These are phyloP conservation scores for Hypomontagnella monticulosa DNA, from an alignment of 495 filamentous ascomycete species.

Conservation along the genomic window DNA sequence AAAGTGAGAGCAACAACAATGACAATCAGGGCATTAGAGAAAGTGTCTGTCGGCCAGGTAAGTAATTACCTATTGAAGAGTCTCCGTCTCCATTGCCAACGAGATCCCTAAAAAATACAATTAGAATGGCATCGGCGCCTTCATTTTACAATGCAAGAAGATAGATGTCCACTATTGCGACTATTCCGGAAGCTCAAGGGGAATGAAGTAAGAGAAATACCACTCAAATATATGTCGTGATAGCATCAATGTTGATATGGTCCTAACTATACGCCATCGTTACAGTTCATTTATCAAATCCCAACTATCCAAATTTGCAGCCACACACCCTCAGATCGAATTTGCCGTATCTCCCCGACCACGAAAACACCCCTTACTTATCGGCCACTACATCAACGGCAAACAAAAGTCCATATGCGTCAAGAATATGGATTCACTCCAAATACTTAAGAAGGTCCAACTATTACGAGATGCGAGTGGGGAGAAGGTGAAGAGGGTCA, in stretches of 20 bases:
- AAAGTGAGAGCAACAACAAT: slow-evolving; percentile 57
- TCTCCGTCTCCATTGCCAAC: background rate
- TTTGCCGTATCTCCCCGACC: slow-evolving; percentile 90
- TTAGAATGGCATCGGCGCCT: slow-evolving; percentile 95
- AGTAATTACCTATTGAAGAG: slow-evolving; percentile 12
- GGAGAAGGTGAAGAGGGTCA: slow-evolving; percentile 80
- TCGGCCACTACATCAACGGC: slow-evolving; percentile 90
- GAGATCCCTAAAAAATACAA: slow-evolving; percentile 3
- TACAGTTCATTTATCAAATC: slow-evolving; percentile 80
- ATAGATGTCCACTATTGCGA: slow-evolving; percentile 98
- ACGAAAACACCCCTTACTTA: slow-evolving; percentile 83
- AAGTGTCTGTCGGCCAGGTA: slow-evolving; percentile 71
- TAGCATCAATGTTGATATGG: background rate
- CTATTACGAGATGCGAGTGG: slow-evolving; percentile 85
- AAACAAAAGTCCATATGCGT: slow-evolving; percentile 87
- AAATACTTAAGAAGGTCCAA: slow-evolving; percentile 83
- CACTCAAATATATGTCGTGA: background rate
- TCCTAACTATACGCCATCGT: background rate
- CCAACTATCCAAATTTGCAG: slow-evolving; percentile 77
- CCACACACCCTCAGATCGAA: slow-evolving; percentile 85
- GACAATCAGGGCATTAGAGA: slow-evolving; percentile 70
- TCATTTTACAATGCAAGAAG: slow-evolving; percentile 95
- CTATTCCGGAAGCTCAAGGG: slow-evolving; percentile 86
- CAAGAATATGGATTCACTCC: slow-evolving; percentile 79
- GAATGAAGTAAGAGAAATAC: slow-evolving; percentile 83